Conservation (phyloP, 2,329 filamentous ascomycete genomes). For the Ophiostoma tasmaniense region DNA sequence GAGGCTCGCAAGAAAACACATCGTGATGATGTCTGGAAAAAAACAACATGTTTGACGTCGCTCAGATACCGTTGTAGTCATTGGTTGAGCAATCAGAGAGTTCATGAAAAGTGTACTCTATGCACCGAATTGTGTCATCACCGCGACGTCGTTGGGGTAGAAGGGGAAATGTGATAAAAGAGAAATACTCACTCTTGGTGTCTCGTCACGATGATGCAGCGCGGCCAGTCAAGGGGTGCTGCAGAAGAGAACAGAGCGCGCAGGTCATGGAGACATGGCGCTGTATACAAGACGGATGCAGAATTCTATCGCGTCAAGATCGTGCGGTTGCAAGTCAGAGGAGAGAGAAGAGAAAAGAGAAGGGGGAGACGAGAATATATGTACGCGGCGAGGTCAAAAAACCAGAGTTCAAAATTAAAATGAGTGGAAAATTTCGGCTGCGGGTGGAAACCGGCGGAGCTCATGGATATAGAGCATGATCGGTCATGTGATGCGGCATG, state of each 20-base stretch:
- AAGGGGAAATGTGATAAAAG: neutral
- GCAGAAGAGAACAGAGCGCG: neutral
- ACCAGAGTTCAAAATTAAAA: neutral
- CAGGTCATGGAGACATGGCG: conserved; percentile 1
- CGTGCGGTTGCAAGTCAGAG: neutral
- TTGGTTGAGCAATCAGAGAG: conserved; percentile 52
- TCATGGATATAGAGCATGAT: neutral
- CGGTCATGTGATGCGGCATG: neutral
- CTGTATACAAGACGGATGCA: neutral
- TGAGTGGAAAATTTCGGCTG: neutral
- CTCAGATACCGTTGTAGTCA: conserved; percentile 99
- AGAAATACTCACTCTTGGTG: conserved; percentile 3
- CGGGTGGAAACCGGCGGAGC: neutral
- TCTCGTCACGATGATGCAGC: conserved; percentile 9
- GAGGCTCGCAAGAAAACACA: neutral
- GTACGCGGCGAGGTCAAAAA: neutral
- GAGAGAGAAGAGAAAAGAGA: neutral
- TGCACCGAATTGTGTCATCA: conserved; percentile 57
- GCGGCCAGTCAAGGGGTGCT: conserved; percentile 17
- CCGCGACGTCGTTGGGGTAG: conserved; percentile 28
- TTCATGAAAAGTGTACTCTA: conserved; percentile 52
- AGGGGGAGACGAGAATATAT: neutral
- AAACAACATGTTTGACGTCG: conserved; percentile 28
- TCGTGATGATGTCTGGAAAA: neutral
- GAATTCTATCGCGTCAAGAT: neutral